These are phyloP conservation scores for Ramularia endophylla DNA, from an alignment of 2,329 filamentous ascomycete species.

Conservation along the genomic window DNA sequence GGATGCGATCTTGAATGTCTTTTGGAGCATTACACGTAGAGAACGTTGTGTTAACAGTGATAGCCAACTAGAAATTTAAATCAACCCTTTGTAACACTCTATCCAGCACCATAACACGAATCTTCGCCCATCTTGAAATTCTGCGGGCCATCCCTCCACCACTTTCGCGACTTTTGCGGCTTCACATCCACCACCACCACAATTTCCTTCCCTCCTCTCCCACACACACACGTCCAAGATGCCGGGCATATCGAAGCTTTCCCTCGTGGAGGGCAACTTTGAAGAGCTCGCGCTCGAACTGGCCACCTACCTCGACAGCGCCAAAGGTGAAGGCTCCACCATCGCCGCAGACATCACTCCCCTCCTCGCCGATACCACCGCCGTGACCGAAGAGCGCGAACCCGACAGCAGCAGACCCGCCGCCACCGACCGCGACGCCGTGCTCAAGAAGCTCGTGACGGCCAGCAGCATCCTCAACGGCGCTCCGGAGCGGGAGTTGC, in stretches of 20 bases:
- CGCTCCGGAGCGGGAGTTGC: conserved; percentile 94
- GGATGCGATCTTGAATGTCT: too few relatives aligned
- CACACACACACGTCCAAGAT: conserved; percentile 35
- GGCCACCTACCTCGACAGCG: conserved; percentile 83
- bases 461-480: conserved; percentile 71
- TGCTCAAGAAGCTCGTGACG: conserved; percentile 81
- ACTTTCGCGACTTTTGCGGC: not conserved
- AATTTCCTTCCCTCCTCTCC: too few relatives aligned
- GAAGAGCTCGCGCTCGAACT: conserved; percentile 91
- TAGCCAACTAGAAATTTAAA: too few relatives aligned
- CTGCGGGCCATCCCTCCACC: not conserved
- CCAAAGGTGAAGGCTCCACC: conserved; percentile 56
- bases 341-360: conserved; percentile 62
- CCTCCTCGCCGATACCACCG: conserved; percentile 48
- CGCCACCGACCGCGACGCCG: conserved; percentile 68
- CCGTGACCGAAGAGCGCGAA: conserved; percentile 23
- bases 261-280: conserved; percentile 83
- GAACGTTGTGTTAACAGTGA: too few relatives aligned
- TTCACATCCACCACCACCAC: too few relatives aligned
- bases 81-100: too few relatives aligned
- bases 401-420: conserved; percentile 46
- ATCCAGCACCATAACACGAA: too few relatives aligned
- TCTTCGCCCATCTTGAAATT: not conserved
- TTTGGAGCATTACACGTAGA: too few relatives aligned
- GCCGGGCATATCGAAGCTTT: conserved; percentile 56